Percentiles rank a stretch among this genome's conserved stretches.
Evolutionary conservation across 2,329 filamentous ascomycete species (phyloP).

Genomic region (Cadophora malorum): DNA sequence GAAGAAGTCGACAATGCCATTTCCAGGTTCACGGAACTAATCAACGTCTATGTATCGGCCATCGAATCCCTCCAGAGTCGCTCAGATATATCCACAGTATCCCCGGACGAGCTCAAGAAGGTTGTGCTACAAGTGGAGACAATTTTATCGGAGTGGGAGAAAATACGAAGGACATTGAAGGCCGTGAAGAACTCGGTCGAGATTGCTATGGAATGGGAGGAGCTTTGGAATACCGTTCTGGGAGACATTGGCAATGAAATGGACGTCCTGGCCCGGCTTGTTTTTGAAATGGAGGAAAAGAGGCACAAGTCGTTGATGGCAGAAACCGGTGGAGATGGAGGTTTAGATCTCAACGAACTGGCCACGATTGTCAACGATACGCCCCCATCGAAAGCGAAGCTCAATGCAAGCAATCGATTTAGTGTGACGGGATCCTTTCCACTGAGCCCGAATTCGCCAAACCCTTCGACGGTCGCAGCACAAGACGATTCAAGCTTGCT

Average conservation of each 20-base stretch:
- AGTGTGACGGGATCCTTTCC: constrained; percentile 71
- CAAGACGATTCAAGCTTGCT: constrained; percentile 89
- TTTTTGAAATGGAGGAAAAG: constrained; percentile 98
- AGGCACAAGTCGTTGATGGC: constrained; percentile 79
- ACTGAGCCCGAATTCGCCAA: constrained; percentile 65
- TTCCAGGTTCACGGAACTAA: constrained; percentile 82
- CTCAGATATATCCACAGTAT: constrained; percentile 74
- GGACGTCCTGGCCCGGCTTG: constrained; percentile 77
- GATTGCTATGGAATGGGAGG: constrained; percentile 98
- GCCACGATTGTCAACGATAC: constrained; percentile 93
- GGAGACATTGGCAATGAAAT: constrained; percentile 93
- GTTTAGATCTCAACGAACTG: constrained; percentile 81
- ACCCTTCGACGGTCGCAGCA: constrained; percentile 57
- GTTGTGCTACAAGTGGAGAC: constrained; percentile 90
- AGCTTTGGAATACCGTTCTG: constrained; percentile 91
- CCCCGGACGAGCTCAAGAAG: constrained; percentile 71
- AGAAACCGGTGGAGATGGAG: constrained; percentile 63
- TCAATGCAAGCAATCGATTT: constrained; percentile 67
- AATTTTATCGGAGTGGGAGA: constrained; percentile 83
- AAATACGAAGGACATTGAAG: constrained; percentile 78
- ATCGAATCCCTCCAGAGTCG: constrained; percentile 89
- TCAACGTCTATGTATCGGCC: constrained; percentile 91
- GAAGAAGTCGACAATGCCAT: constrained; percentile 78
- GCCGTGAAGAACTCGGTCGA: constrained; percentile 90
- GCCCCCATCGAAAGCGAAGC: constrained; percentile 61